Base-by-base conservation (phyloP, 2,329 filamentous ascomycete genomes). In the Chalaropsis thielavioides region DNA sequence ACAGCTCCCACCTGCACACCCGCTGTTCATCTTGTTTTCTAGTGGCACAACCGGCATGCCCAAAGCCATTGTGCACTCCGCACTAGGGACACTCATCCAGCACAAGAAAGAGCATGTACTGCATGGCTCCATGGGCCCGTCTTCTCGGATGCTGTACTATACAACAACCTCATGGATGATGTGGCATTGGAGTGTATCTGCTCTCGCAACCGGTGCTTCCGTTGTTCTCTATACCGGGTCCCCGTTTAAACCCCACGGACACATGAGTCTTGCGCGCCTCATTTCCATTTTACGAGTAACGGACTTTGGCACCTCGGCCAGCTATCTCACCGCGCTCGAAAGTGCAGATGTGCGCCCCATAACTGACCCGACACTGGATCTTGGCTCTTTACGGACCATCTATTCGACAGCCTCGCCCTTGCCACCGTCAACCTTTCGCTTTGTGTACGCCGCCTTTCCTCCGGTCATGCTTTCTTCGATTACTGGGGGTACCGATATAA, bases 81-180 rank as follows among this genome's bases (percentile, higher is more conserved):
- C 90, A 0, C 81, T 94, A 13, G 94, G 94, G 6, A 96, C 92
- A 0, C 78, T 99, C 6, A 81, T 97, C 62, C 92, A 97, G 74
- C 94, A 97, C 77, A 97, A 97, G 76, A 99, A 99, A 73, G 94
- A 97, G 73, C 92, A 95, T 72, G 81, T 87, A 59, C 79, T 97
- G 2, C 92, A 97, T 73, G 89, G 88, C 73, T 90, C 91, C 24
- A 84, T 99, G 68, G 80, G 81, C 8, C 81, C 86, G 0, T 77
- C 79, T 1, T 89, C 91, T 51, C 82, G 87, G 22, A 80, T 96
- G 72, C 89, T 96, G 74, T 96, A 96, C 77, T 96, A 92, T 76
- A 96, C 91, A 0, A 96, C 92, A 2, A 91, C 88, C 11, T 95
- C 90, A 0, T 96, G 92, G 94, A 97, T 99, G 92, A 97, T 97